Conservation (phyloP, 2,329 filamentous ascomycete species). For the Cercospora beticola region DNA sequence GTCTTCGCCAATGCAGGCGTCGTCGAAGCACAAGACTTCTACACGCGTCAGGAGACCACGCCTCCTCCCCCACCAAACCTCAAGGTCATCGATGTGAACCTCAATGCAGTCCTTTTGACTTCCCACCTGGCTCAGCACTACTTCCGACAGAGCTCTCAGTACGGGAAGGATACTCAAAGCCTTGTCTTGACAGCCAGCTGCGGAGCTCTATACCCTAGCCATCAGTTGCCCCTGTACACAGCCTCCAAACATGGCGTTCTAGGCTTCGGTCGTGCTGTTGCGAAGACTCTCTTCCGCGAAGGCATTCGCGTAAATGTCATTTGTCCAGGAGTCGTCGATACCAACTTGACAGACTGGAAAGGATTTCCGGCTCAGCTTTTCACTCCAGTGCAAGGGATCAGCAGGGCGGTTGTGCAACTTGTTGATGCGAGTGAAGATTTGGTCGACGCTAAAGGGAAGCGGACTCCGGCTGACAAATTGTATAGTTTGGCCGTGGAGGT, state of each 20-base stretch:
- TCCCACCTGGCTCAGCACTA: slow-evolving; percentile 43
- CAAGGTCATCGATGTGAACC: slow-evolving; percentile 42
- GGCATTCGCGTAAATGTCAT: slow-evolving; percentile 44
- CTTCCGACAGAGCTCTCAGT: slow-evolving; percentile 28
- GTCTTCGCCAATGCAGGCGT: slow-evolving; percentile 53
- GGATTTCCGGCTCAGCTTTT: slow-evolving; percentile 38
- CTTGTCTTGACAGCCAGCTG: slow-evolving; percentile 20
- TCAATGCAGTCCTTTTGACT: slow-evolving; percentile 43
- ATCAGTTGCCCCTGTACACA: slow-evolving; percentile 41
- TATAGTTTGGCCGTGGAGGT: slow-evolving; percentile 34
- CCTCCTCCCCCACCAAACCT: slow-evolving; percentile 35
- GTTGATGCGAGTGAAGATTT: slow-evolving; percentile 32
- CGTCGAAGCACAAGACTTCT: slow-evolving; percentile 46
- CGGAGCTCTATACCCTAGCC: slow-evolving; percentile 21
- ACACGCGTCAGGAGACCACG: slow-evolving; percentile 33
- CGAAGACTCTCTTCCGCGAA: slow-evolving; percentile 36
- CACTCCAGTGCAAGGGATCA: slow-evolving; percentile 37
- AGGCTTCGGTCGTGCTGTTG: slow-evolving; percentile 43
- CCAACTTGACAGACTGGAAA: slow-evolving; percentile 40
- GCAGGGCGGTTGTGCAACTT: slow-evolving; percentile 34
- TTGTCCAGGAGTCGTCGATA: slow-evolving; percentile 41
- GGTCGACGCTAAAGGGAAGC: slow-evolving; percentile 18
- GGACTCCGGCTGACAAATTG: slow-evolving; percentile 22
- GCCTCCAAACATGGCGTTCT: slow-evolving; percentile 44
- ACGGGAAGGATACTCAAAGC: slow-evolving; percentile 12